Base-by-base conservation (phyloP, 2,329 filamentous ascomycete species). In the Venturia carpophila region DNA sequence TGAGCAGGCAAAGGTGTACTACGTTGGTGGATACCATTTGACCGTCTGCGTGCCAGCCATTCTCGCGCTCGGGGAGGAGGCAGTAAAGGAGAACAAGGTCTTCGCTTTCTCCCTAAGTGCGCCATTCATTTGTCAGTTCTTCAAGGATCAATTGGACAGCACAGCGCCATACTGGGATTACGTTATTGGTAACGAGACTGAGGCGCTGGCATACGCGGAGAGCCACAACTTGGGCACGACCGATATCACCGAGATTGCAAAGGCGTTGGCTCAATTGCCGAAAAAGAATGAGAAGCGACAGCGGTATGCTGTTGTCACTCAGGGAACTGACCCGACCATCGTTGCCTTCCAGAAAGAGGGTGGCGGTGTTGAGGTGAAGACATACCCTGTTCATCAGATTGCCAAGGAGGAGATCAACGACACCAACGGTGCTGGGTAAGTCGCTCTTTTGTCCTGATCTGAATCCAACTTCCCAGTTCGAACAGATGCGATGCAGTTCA, bases 41-140 rank as follows among this genome's bases (percentile, higher is more conserved):
- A 99, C 94, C 52, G 94, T 99, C 74, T 96, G 88, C 79, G 91
- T 93, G 56, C 87, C 89, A 27, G 93, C 94, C 69, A 92, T 96
- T 75, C 82, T 92, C 82, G 91, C 92, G 69, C 84, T 99, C 61
- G 93, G 89, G 70, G 88, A 96, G 78, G 90, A 97, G 79, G 93
- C 94, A 66, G 92, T 91, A 47, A 80, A 83, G 69, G 87, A 91
- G 77, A 88, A 97, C 84, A 99, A 99, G 83, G 75, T 83, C 68
- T 96, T 97, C 77, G 86, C 92, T 71, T 87, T 99, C 71, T 95
- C 92, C 71, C 86, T 99, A 67, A 94, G 91, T 63, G 94, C 94
- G 9, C 94, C 94, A 67, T 99, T 99, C 83, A 96, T 99, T 73
- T 82, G 89, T 47, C 89, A 96, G 75, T 96, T 97, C 84, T 99